Evolutionary conservation across 345 rosid genomes (phyloP).

Genomic region (Crucihimalaya himalaica): DNA sequence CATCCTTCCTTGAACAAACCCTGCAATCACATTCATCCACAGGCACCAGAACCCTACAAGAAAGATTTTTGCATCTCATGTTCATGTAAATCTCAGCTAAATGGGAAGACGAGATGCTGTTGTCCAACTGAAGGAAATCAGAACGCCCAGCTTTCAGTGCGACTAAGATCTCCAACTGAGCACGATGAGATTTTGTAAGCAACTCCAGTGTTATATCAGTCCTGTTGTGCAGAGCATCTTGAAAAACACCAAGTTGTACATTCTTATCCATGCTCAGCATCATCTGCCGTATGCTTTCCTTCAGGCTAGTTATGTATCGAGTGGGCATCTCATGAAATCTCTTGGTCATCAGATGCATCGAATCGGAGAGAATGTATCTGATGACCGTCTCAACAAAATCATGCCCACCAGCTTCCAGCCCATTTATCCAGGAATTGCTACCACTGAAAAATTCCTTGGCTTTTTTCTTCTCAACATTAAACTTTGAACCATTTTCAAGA

Average conservation of each 20-base stretch:
- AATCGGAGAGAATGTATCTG: conserved; percentile 69
- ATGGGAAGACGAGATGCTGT: conserved; percentile 57
- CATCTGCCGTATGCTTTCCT: conserved; percentile 74
- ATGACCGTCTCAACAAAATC: conserved; percentile 72
- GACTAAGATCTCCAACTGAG: conserved; percentile 85
- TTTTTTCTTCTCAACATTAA: conserved; percentile 64
- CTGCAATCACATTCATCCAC: conserved; percentile 96
- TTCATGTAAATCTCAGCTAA: conserved; percentile 89
- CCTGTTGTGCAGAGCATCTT: conserved; percentile 60
- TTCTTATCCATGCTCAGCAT: conserved; percentile 69
- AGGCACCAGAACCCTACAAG: conserved; percentile 69
- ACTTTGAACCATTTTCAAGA: conserved; percentile 64
- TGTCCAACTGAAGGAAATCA: conserved; percentile 67
- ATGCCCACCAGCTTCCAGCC: conserved; percentile 63
- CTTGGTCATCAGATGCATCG: conserved; percentile 71
- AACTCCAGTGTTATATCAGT: conserved; percentile 64
- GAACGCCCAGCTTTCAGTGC: conserved; percentile 71
- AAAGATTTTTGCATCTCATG: conserved; percentile 74
- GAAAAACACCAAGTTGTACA: conserved; percentile 52
- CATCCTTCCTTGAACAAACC: conserved; percentile 78
- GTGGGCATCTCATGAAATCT: conserved; percentile 78
- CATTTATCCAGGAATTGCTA: conserved; percentile 58
- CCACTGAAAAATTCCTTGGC: conserved; percentile 59
- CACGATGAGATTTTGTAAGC: conserved; percentile 63
- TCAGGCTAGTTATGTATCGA: conserved; percentile 58